Base-by-base conservation (phyloP, 2,329 filamentous ascomycete species). In the Aureobasidium vineae region DNA sequence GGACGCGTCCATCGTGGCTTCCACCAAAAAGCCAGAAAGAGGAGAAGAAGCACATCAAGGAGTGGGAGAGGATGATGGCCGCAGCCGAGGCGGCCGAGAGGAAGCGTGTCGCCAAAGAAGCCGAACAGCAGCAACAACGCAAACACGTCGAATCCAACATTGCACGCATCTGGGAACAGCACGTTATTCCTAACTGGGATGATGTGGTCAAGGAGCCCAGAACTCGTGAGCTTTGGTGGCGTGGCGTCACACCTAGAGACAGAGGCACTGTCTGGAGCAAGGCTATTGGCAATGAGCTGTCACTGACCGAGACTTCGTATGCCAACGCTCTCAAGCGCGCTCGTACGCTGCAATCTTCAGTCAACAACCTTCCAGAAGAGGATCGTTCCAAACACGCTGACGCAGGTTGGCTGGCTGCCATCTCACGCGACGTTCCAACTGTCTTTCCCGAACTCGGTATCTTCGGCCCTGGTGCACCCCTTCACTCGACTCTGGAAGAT, bases 1-100 rank as follows among this genome's bases (percentile, higher is more conserved):
- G 91, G 21, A 95, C 73, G 1, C 84, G 91, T 43, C 91, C 91
- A 0, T 92, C 90, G 1, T 95, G 91, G 91, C 81, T 95, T 2
- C 91, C 91, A 0, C 91, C 91, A 1, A 95, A 95, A 78, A 88
- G 95, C 70, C 93, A 92, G 1, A 90, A 90, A 64, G 95, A 99
- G 77, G 95, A 99, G 79, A 90, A 86, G 75, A 89, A 88, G 71
- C 95, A 99, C 77, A 76, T 99, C 70, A 92, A 86, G 73, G 88
- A 95, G 75, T 95, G 93, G 74, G 88, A 93, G 77, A 87, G 84
- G 76, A 93, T 95, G 89, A 91, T 94, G 88, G 72, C 85, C 79
- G 70, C 82, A 52, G 83, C 85, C 33, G 80, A 84, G 47, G 85
- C 87, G 77, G 80, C 82, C 66, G 84, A 86, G 68, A 84, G 82